These are phyloP conservation scores for Aspergillus coremiiformis DNA, from an alignment of 495 filamentous ascomycete species.

Conservation along the genomic window DNA sequence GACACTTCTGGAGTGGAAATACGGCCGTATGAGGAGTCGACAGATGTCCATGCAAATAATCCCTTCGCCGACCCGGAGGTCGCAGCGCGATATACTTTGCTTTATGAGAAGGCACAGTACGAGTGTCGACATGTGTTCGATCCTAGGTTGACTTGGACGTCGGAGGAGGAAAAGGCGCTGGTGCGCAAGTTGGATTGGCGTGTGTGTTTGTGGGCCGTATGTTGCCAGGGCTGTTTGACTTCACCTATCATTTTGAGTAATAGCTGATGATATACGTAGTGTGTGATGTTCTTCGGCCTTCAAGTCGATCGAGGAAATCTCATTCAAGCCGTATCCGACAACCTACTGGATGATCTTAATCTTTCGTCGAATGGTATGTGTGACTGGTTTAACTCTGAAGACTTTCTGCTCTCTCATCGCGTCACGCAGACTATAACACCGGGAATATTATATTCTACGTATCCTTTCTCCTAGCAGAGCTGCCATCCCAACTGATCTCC, in stretches of 20 bases:
- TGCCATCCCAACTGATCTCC: constrained; percentile 59
- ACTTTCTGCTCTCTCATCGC: not conserved
- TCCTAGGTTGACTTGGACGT: constrained; percentile 44
- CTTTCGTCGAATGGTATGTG: constrained; percentile 45
- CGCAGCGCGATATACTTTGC: constrained; percentile 36
- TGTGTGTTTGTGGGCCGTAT: constrained; percentile 47
- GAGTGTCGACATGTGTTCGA: constrained; percentile 53
- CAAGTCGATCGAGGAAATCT: constrained; percentile 54
- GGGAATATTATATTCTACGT: constrained; percentile 37
- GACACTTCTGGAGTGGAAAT: not conserved
- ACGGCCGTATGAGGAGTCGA: not conserved
- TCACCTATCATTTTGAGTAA: not conserved
- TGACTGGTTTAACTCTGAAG: constrained; percentile 47
- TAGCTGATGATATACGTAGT: constrained; percentile 17
- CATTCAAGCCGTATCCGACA: constrained; percentile 47
- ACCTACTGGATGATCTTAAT: constrained; percentile 46
- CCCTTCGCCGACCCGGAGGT: constrained; percentile 40
- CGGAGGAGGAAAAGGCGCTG: constrained; percentile 45
- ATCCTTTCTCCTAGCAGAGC: constrained; percentile 55
- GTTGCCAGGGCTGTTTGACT: too few relatives aligned
- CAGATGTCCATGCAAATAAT: constrained; percentile 9
- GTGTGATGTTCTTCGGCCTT: constrained; percentile 56
- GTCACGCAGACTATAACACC: constrained; percentile 41
- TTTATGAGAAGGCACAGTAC: constrained; percentile 45
- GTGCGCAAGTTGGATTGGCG: constrained; percentile 47